Conservation (phyloP, 1,139 yeast genomes). For the Yamadazyma aaseri region DNA sequence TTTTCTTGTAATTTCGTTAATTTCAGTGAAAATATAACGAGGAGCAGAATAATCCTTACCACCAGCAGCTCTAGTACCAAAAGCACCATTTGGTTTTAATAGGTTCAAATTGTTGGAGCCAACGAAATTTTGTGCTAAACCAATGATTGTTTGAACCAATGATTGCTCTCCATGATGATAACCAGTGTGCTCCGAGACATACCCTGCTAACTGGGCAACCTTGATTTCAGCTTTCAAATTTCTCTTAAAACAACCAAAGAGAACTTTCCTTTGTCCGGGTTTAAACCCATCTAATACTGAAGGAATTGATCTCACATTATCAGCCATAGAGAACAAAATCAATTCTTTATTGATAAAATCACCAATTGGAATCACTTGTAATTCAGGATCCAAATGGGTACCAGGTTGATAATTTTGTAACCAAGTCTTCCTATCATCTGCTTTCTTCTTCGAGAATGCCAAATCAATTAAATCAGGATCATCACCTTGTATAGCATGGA, state of each 20-base stretch:
- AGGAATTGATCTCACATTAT: constrained; percentile 93
- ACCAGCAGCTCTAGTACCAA: constrained; percentile 96
- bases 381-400: constrained; percentile 82
- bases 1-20: constrained; percentile 70
- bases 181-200: constrained; percentile 84
- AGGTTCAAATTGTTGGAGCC: constrained; percentile 90
- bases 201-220: constrained; percentile 90
- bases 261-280: constrained; percentile 95
- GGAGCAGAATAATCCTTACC: constrained; percentile 99
- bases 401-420: constrained; percentile 87
- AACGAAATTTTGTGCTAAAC: constrained; percentile 91
- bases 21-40: constrained; percentile 91
- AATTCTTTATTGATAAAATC: constrained; percentile 95
- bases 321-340: constrained; percentile 94
- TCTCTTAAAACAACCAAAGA: constrained; percentile 85
- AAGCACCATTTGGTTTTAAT: constrained; percentile 89
- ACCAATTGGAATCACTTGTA: constrained; percentile 78
- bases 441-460: constrained; percentile 93
- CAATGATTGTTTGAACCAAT: constrained; percentile 83
- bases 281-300: constrained; percentile 92
- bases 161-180: constrained; percentile 97
- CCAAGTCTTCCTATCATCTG: constrained; percentile 98
- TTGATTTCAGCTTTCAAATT: constrained; percentile 77
- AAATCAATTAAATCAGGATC: constrained; percentile 84
- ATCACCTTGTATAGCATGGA: constrained; percentile 77